Percentiles rank a stretch among this genome's conserved stretches.
Evolutionary conservation across 768 basidiomycete species (phyloP).

Genomic region (Amanita subjunquillea): DNA sequence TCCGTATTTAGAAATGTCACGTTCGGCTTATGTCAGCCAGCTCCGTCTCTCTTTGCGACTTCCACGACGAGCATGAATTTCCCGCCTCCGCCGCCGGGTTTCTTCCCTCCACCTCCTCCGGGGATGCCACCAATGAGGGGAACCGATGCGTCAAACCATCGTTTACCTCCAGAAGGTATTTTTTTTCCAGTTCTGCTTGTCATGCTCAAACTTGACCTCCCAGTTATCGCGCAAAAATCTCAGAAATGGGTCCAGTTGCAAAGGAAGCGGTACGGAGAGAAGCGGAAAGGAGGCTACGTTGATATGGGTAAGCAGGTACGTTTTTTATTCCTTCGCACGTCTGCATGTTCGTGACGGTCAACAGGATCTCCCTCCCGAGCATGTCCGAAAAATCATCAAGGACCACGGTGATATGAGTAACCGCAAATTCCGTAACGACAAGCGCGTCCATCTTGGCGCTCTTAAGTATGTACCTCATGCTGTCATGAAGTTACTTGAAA

Average conservation of each 20-base stretch:
- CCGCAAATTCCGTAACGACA: constrained; percentile 98
- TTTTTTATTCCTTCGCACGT: constrained; percentile 6
- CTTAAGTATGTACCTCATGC: constrained; percentile 98
- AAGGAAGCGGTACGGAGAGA: constrained; percentile 85
- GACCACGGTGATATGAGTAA: constrained; percentile 99
- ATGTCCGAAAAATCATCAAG: constrained; percentile 98
- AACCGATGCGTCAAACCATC: constrained; percentile 27
- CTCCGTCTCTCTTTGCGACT: constrained; percentile 23
- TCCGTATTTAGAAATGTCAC: neutral
- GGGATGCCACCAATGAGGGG: constrained; percentile 35
- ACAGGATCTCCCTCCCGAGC: constrained; percentile 92
- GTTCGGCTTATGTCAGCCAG: constrained; percentile 32
- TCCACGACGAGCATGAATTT: constrained; percentile 39
- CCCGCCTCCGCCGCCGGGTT: constrained; percentile 47
- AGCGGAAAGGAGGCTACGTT: constrained; percentile 79
- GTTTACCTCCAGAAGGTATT: constrained; percentile 38
- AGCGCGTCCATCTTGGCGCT: constrained; percentile 97
- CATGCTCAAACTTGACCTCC: constrained; percentile 9
- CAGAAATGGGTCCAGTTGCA: constrained; percentile 97
- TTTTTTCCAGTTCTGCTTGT: constrained; percentile 3
- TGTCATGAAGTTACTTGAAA: constrained; percentile 98
- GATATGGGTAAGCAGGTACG: constrained; percentile 90
- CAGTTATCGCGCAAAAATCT: constrained; percentile 79
- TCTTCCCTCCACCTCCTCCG: constrained; percentile 38
- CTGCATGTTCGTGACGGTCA: constrained; percentile 13